These are phyloP conservation scores for Zoysia pacifica DNA, from an alignment of 176 grass and related monocot genomes.

Conservation along the genomic window DNA sequence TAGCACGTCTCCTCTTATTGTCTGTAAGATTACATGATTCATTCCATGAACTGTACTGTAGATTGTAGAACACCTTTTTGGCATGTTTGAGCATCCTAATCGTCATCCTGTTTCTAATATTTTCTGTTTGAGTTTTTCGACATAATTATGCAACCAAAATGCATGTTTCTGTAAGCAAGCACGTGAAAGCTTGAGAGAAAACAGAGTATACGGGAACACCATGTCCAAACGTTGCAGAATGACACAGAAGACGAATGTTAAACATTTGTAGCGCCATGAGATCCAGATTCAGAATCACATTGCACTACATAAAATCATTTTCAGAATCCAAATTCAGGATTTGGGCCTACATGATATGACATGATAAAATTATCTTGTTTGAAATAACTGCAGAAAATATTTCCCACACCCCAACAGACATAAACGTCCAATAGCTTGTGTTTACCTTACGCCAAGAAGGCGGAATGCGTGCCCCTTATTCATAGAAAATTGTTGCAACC, in stretches of 20 bases:
- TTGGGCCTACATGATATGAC: not conserved
- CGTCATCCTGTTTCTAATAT: not conserved
- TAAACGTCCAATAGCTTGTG: not conserved
- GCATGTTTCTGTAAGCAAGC: not conserved
- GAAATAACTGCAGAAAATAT: not conserved
- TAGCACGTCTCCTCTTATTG: not conserved
- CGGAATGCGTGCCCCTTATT: not conserved
- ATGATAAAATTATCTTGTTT: not conserved
- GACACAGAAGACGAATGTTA: not conserved
- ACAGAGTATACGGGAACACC: not conserved
- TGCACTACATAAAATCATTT: not conserved
- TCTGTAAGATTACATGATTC: not conserved
- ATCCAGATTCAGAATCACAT: not conserved
- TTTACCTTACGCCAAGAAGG: not conserved
- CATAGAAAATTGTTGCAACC: not conserved
- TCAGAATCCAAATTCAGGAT: not conserved
- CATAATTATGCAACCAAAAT: too few species aligned
- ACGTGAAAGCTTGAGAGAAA: slow-evolving; percentile 2
- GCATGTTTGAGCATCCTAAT: not conserved
- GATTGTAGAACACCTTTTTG: too few species aligned
- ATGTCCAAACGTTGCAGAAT: not conserved
- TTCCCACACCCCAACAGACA: not conserved
- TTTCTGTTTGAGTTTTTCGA: not conserved
- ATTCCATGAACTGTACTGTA: not conserved
- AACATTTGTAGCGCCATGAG: not conserved